Base-by-base conservation (phyloP, 164 flowering plant genomes). In the Santalum album region DNA sequence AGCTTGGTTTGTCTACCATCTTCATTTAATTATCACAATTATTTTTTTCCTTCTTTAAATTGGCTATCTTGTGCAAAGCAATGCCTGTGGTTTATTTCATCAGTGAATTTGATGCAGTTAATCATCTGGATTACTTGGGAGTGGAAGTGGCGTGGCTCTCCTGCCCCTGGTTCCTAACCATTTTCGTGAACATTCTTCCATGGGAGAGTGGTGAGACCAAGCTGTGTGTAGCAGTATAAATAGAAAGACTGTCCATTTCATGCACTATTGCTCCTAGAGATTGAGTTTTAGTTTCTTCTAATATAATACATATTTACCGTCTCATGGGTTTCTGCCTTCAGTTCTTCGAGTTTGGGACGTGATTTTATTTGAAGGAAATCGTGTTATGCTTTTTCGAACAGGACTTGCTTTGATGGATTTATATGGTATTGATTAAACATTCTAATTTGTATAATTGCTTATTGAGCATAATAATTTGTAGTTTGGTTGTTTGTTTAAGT, bases 311-410 rank as follows among this genome's bases (percentile, higher is more conserved):
- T 26, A 21, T 34, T 46, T 25, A 63, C 29, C 25, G 26, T 0
- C 21, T 45, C 3, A 20, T 45, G 49, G 6, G 32, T 49, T 49
- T 26, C 35, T 50, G 34, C 3, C 2, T 50, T 50, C 53, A 50
- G 53, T 50, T 50, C 53, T 50, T n/a, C 53, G 53, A n/a, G 53
- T 50, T 7, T 50, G 53, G 53, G 53, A 50, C 19, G 53, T 50
- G 10, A 34, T 50, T 26, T 19, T 50, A 17, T 50, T 50, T 29
- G 51, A 49, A 49, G 51, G 51, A 49, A 49, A 49, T 17, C 51
- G 51, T 49, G 27, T 49, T 22, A 49, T 49, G 51, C 26, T 49
- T 22, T 49, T 49, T 22, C 27, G 51, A 24, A 49, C 32, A 4
- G 51, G 27, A 22, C 51, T 49, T 22, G 51, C 51, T 23, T 49